phyloP scores from a whole-genome alignment of 2,329 filamentous ascomycete genomes.

The Colletotrichum sp. region DNA sequence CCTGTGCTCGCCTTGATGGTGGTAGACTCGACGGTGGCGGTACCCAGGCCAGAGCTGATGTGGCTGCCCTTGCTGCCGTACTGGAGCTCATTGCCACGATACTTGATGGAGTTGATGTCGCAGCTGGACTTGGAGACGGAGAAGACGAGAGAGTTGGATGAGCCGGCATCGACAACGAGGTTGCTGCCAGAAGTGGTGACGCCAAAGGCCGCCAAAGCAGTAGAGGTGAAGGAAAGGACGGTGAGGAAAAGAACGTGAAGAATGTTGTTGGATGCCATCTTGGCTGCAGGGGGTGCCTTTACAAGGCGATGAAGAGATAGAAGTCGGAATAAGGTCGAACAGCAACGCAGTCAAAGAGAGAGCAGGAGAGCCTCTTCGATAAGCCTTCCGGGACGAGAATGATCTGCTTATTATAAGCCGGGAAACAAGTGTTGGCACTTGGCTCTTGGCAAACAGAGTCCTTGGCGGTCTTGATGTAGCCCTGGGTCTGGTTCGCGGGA shows the following conservation, averaged over 20 bases:
- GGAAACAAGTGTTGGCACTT: background rate
- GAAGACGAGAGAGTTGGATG: conserved; percentile 53
- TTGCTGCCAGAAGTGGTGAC: conserved; percentile 42
- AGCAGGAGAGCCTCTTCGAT: background rate
- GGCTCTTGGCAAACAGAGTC: background rate
- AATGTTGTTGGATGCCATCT: conserved; percentile 13
- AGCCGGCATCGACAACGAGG: conserved; percentile 53
- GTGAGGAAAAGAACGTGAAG: conserved; percentile 24
- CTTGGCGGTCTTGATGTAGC: background rate
- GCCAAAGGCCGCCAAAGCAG: conserved; percentile 45
- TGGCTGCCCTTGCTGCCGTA: conserved; percentile 57
- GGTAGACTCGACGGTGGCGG: conserved; percentile 57
- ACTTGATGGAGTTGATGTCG: conserved; percentile 69
- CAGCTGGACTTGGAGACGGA: conserved; percentile 59
- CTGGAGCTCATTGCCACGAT: conserved; percentile 64
- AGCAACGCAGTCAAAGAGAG: background rate
- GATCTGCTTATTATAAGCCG: background rate
- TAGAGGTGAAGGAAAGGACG: conserved; percentile 28
- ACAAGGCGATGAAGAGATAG: background rate
- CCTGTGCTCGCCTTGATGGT: conserved; percentile 32
- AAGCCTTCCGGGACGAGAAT: background rate
- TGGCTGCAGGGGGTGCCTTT: background rate
- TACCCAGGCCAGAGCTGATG: conserved; percentile 63
- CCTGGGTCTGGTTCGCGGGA: background rate
- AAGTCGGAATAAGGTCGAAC: background rate